These are phyloP conservation scores for Aspergillus quadrilineatus DNA, from an alignment of 2,329 filamentous ascomycete genomes.

Conservation along the genomic window DNA sequence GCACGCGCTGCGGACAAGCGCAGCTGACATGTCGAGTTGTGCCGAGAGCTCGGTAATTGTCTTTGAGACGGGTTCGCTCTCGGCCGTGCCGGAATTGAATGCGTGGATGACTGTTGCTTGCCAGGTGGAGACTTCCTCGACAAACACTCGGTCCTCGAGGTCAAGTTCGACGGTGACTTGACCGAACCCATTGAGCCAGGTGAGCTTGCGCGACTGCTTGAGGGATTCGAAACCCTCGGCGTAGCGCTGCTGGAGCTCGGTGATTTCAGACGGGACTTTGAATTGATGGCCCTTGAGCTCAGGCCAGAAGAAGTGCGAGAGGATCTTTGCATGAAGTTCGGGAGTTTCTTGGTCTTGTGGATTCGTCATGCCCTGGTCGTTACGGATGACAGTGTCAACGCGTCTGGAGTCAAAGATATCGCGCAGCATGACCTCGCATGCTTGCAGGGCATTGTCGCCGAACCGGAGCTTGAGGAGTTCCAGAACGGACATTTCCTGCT, in stretches of 20 bases:
- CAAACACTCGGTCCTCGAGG: slow-evolving; percentile 73
- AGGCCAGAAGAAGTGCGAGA: slow-evolving; percentile 94
- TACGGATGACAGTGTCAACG: slow-evolving; percentile 67
- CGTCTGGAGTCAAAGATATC: slow-evolving; percentile 82
- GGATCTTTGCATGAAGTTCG: slow-evolving; percentile 74
- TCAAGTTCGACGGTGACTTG: slow-evolving; percentile 78
- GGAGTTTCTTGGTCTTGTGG: slow-evolving; percentile 29
- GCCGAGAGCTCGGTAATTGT: slow-evolving; percentile 47
- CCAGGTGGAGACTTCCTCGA: slow-evolving; percentile 72
- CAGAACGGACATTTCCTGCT: slow-evolving; percentile 78
- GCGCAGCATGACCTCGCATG: slow-evolving; percentile 95
- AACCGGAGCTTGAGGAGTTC: slow-evolving; percentile 86
- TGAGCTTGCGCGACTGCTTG: slow-evolving; percentile 81
- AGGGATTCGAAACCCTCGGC: slow-evolving; percentile 72
- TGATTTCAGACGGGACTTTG: slow-evolving; percentile 46
- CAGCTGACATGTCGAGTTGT: slow-evolving; percentile 55
- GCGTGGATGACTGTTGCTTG: slow-evolving; percentile 85
- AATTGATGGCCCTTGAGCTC: slow-evolving; percentile 61
- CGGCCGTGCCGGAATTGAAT: slow-evolving; percentile 58
- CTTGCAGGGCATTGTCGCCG: slow-evolving; percentile 80
- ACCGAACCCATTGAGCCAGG: slow-evolving; percentile 82
- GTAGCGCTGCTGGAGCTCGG: slow-evolving; percentile 66
- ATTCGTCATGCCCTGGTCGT: slow-evolving; percentile 44
- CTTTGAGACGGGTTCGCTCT: slow-evolving; percentile 40
- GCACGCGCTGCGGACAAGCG: slow-evolving; percentile 59